These are phyloP conservation scores for Thinopyrum elongatum DNA, from an alignment of 176 grass and related monocot species.

Conservation along the genomic window DNA sequence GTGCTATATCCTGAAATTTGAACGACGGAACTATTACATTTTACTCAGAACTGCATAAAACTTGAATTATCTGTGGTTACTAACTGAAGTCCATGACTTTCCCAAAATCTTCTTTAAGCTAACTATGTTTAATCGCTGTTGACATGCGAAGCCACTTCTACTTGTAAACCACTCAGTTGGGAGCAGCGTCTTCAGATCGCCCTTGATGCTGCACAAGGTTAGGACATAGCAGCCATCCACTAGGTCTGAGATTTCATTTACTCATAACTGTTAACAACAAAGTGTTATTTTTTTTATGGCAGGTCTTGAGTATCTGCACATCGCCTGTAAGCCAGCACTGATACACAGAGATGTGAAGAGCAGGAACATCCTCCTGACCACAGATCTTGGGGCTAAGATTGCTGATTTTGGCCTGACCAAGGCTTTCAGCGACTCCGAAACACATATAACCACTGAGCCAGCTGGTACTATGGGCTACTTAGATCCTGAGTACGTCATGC, in stretches of 20 bases:
- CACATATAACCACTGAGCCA: conserved; percentile 45
- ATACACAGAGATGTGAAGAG: conserved; percentile 62
- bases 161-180: conserved; percentile 35
- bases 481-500: conserved; percentile 39
- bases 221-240: not conserved
- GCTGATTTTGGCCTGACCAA: conserved; percentile 52
- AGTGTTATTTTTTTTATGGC: not conserved
- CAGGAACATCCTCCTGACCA: conserved; percentile 42
- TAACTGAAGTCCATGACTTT: not conserved
- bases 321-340: conserved; percentile 28
- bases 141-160: not conserved
- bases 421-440: conserved; percentile 35
- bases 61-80: not conserved
- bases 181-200: conserved; percentile 44
- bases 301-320: conserved; percentile 57
- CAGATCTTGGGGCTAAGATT: conserved; percentile 37
- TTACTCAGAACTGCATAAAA: not conserved
- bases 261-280: too few relatives aligned
- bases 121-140: not conserved
- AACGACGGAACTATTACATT: not conserved
- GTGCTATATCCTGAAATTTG: not conserved
- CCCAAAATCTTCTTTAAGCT: conserved; percentile 6
- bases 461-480: conserved; percentile 44
- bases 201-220: conserved; percentile 53
- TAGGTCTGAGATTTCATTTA: conserved; percentile 5